Evolutionary conservation across 2,329 filamentous ascomycete genomes (phyloP).

Genomic region (Remersonia thermophila): DNA sequence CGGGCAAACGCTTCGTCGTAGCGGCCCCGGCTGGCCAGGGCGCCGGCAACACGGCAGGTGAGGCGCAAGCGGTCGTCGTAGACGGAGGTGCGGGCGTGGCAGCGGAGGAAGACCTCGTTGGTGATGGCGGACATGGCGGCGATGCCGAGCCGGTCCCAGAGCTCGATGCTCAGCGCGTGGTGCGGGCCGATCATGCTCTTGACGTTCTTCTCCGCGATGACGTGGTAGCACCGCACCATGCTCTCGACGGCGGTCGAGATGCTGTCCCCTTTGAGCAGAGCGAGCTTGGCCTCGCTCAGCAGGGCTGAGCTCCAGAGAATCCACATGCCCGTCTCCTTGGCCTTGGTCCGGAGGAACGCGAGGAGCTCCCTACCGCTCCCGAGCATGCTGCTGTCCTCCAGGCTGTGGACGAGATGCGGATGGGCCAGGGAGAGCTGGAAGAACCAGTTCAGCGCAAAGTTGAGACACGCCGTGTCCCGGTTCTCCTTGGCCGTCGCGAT

Average conservation of each 20-base stretch:
- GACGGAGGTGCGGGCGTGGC: constrained; percentile 45
- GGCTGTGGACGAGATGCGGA: constrained; percentile 57
- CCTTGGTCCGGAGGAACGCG: constrained; percentile 71
- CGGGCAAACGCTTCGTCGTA: constrained; percentile 56
- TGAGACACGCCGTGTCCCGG: constrained; percentile 81
- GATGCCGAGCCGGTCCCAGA: constrained; percentile 66
- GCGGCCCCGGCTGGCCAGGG: constrained; percentile 52
- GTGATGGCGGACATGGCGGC: constrained; percentile 42
- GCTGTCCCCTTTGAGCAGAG: constrained; percentile 58
- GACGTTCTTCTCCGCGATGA: constrained; percentile 67
- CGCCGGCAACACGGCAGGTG: constrained; percentile 56
- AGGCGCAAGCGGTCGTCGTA: constrained; percentile 72
- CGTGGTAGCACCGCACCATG: constrained; percentile 68
- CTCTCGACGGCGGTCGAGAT: constrained; percentile 56
- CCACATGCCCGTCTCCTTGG: constrained; percentile 79
- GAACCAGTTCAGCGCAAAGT: constrained; percentile 91
- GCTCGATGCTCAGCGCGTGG: constrained; percentile 56
- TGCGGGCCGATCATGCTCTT: constrained; percentile 61
- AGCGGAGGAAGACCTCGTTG: constrained; percentile 64
- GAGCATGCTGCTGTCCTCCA: constrained; percentile 60
- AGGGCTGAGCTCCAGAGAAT: constrained; percentile 71
- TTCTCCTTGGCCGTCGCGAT: constrained; percentile 92
- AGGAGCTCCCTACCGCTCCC: constrained; percentile 72
- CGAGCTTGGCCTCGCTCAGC: constrained; percentile 73
- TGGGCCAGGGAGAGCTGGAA: constrained; percentile 88